phyloP scores from a whole-genome alignment of 2,329 filamentous ascomycete genomes.

The Juglanconis juglandina region DNA sequence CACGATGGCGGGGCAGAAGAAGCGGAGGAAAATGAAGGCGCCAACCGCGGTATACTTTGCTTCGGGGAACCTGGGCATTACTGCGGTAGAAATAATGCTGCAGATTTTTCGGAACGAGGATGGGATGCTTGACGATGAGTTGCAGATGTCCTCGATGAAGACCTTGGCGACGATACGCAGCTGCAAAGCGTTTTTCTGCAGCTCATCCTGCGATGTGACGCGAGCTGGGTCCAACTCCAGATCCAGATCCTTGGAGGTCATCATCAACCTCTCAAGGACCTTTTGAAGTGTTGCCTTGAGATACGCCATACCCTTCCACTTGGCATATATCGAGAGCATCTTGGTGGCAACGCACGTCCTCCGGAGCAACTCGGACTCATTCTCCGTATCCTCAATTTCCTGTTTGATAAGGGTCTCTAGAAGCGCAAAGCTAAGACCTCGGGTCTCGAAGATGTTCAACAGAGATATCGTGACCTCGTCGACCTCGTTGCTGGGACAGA shows the following conservation, averaged over 20 bases:
- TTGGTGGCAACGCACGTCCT: constrained; percentile 69
- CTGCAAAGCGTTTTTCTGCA: constrained; percentile 64
- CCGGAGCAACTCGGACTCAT: constrained; percentile 65
- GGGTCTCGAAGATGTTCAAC: constrained; percentile 66
- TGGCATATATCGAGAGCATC: constrained; percentile 68
- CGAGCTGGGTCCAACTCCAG: constrained; percentile 65
- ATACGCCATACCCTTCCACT: constrained; percentile 66
- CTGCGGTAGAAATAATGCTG: constrained; percentile 63
- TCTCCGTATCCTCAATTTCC: constrained; percentile 64
- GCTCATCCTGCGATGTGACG: constrained; percentile 57
- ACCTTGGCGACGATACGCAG: constrained; percentile 66
- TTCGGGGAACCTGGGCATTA: constrained; percentile 61
- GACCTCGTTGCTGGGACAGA: constrained; percentile 65
- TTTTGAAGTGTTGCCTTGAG: constrained; percentile 63
- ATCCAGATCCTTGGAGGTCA: constrained; percentile 64
- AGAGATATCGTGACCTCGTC: constrained; percentile 67
- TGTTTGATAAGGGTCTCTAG: constrained; percentile 66
- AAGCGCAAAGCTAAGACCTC: constrained; percentile 60
- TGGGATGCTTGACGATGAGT: constrained; percentile 59
- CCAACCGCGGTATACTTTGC: constrained; percentile 71
- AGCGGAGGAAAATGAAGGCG: constrained; percentile 68
- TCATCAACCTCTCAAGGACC: constrained; percentile 62
- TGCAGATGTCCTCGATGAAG: constrained; percentile 68
- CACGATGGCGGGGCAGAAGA: constrained; percentile 71
- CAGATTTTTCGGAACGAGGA: constrained; percentile 65